Percentiles rank a stretch among this genome's conserved stretches.
Conservation (phyloP, 805 yeast species). For the Metschnikowia drakensbergensis region DNA sequence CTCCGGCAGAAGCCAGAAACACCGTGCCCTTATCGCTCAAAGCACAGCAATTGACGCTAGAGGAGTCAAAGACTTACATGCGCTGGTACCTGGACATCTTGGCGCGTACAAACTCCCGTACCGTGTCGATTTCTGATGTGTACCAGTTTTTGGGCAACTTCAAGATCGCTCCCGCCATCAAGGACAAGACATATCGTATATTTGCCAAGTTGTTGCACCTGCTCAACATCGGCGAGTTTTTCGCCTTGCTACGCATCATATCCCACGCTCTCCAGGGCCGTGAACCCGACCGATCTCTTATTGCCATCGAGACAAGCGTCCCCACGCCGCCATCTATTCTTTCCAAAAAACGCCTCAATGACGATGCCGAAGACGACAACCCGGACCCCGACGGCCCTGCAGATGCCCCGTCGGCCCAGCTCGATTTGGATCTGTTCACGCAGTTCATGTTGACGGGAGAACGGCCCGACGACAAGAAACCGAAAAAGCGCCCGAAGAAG, state of each 20-base stretch:
- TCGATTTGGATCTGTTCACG: conserved; percentile 84
- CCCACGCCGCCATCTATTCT: conserved; percentile 81
- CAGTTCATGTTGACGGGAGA: conserved; percentile 80
- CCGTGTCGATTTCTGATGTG: conserved; percentile 73
- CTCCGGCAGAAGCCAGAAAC: conserved; percentile 29
- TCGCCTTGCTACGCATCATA: conserved; percentile 75
- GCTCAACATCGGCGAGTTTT: conserved; percentile 85
- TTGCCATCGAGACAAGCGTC: conserved; percentile 55
- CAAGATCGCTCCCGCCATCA: conserved; percentile 50
- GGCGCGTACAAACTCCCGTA: conserved; percentile 61
- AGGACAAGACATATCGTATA: conserved; percentile 48
- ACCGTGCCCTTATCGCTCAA: conserved; percentile 61
- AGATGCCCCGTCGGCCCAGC: conserved; percentile 27
- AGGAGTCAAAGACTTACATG: conserved; percentile 80
- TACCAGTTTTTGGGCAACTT: conserved; percentile 75
- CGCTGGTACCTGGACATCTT: conserved; percentile 91
- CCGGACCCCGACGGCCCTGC: conserved; percentile 9
- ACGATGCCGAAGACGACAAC: conserved; percentile 33
- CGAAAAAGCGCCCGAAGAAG: conserved; percentile 39
- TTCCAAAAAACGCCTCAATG: conserved; percentile 52
- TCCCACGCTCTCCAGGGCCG: conserved; percentile 62
- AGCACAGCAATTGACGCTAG: conserved; percentile 63
- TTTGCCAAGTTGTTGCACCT: conserved; percentile 51
- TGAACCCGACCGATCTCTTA: conserved; percentile 51
- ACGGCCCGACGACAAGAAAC: conserved; percentile 47